Conservation (phyloP, 495 filamentous ascomycete genomes). For the Tuber magnatum region DNA sequence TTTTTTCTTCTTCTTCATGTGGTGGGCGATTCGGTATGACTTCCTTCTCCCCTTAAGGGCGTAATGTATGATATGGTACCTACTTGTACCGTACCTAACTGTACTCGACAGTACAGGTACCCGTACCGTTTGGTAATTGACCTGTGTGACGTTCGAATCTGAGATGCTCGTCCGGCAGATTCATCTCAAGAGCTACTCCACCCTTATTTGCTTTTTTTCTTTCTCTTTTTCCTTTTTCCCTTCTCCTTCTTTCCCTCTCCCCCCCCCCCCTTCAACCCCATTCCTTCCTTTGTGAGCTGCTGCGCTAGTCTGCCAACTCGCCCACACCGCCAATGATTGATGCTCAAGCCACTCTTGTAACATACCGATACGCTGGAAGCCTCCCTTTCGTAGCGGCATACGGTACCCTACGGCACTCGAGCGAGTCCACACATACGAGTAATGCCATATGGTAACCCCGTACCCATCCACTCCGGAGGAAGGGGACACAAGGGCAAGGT, state of each 20-base stretch:
- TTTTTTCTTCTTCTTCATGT: conserved; percentile 18
- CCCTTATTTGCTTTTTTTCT: background rate
- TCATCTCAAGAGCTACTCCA: conserved; percentile 16
- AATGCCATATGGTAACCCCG: background rate
- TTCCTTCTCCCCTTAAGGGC: background rate
- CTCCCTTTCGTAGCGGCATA: conserved; percentile 16
- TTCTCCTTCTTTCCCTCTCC: background rate
- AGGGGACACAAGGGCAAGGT: background rate
- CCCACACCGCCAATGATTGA: conserved; percentile 27
- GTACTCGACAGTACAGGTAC: background rate
- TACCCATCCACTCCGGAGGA: background rate
- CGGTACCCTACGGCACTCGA: background rate
- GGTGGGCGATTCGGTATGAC: background rate
- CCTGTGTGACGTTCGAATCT: conserved; percentile 31
- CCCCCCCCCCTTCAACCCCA: background rate
- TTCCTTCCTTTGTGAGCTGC: background rate
- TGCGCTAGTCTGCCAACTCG: conserved; percentile 22
- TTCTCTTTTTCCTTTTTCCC: background rate
- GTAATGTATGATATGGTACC: background rate
- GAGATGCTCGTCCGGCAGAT: conserved; percentile 33
- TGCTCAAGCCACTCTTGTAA: conserved; percentile 23
- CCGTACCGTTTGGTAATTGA: conserved; percentile 12
- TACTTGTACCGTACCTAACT: background rate
- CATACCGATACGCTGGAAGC: background rate
- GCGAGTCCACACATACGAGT: background rate